Evolutionary conservation across 345 rosid genomes (phyloP).

Genomic region (Ceriops zippeliana): DNA sequence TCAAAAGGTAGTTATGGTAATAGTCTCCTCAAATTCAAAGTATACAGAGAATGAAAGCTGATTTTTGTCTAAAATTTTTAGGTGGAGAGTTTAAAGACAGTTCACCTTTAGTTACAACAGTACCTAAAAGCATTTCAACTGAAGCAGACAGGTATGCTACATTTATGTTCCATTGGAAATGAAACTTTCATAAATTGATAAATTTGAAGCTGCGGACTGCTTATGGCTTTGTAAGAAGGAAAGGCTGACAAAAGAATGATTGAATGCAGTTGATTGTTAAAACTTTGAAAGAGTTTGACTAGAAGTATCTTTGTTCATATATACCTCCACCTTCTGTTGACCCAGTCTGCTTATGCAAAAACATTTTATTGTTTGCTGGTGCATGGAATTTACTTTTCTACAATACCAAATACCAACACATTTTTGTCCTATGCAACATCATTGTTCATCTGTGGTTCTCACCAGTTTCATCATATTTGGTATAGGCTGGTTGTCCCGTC

Average conservation of each 20-base stretch:
- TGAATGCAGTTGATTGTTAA: neutral
- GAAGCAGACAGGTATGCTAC: conserved; percentile 67
- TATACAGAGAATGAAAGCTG: neutral
- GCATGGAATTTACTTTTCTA: neutral
- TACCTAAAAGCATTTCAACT: conserved; percentile 47
- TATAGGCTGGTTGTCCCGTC: conserved; percentile 54
- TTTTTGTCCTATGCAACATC: neutral
- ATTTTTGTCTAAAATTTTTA: conserved; percentile 28
- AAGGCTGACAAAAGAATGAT: neutral
- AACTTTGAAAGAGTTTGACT: neutral
- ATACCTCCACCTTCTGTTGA: no score
- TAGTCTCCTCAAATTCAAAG: neutral
- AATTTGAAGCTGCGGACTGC: neutral
- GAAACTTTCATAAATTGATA: neutral
- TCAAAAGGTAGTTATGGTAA: conserved; percentile 45
- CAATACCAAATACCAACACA: no score
- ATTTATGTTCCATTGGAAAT: neutral
- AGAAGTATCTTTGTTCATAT: no score
- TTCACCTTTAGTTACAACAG: conserved; percentile 46
- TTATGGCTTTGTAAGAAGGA: neutral
- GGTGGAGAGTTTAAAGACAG: conserved; percentile 71
- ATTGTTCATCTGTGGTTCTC: neutral
- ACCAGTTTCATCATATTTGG: neutral
- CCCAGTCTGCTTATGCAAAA: neutral
- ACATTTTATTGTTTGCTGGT: neutral